Base-by-base conservation (phyloP, 352 stramenopile species). In the Stephanocyclus meneghinianus region DNA sequence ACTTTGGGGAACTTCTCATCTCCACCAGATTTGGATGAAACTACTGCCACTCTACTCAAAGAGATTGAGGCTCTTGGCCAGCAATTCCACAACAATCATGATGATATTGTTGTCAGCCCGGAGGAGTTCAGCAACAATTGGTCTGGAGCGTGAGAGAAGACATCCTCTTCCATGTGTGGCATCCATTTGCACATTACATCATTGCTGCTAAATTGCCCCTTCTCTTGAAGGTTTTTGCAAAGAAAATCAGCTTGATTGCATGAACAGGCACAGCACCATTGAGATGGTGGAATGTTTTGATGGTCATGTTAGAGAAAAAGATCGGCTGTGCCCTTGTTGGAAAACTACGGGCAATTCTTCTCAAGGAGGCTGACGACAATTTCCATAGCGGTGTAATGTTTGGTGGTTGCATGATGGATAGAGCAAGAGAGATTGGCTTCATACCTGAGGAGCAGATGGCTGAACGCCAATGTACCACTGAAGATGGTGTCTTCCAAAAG, bases 341-440 rank as follows among this genome's bases (percentile, higher is more conserved):
- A 18, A 76, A 76, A 69, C 45, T 76, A 1, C 56, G 56, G 8
- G 68, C 68, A 11, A 67, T 76, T 21, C 68, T 76, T 1, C 40
- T 76, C 1, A 76, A 69, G 55, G 68, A 76, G 35, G 68, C 68
- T 2, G 55, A 76, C 45, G 67, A 69, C 35, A 76, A 76, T 30
- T 76, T 76, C 29, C 45, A 66, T n/a, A 76, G 68, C 68, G 61
- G 68, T n/a, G 13, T 62, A 3, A 62, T 76, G 15, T 68, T 76
- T 60, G 69, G 69, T n/a, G 60, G 37, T 9, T 2, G 42, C 48
- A 78, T 78, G 61, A 35, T 83, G 48, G 55, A 78, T n/a, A 26
- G 32, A 45, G 53, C 60, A 21, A 21, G 64, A 11, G 7, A 35
- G 13, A 47, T 60, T 45, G 45, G 56, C 26, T 11, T 74, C 1